Percentiles rank a stretch among this genome's conserved stretches.
These are phyloP conservation scores for Floccularia luteovirens DNA, from an alignment of 768 basidiomycete genomes.

Conservation along the genomic window DNA sequence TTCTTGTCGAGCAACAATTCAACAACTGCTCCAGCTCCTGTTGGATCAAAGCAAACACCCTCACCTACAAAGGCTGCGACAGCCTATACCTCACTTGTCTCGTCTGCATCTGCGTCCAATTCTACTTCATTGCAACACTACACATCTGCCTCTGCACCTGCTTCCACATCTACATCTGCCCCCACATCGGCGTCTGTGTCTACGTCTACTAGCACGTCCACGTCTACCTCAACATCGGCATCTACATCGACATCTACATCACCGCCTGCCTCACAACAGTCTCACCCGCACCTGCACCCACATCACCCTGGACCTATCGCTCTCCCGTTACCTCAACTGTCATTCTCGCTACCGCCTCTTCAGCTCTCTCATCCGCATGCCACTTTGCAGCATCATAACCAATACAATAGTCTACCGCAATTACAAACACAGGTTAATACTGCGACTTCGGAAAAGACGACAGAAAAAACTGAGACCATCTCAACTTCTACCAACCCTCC, in stretches of 20 bases:
- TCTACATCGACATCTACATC: conserved; percentile 10
- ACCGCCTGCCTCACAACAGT: conserved; percentile 9
- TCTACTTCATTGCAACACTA: too few species aligned
- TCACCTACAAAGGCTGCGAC: conserved; percentile 2
- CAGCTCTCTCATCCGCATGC: conserved; percentile 20
- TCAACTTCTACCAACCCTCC: too few species aligned
- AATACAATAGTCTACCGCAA: too few species aligned
- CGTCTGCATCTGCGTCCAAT: background rate
- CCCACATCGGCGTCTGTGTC: conserved; percentile 4
- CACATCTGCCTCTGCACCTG: conserved; percentile 4
- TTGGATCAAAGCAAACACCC: too few species aligned
- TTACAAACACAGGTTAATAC: too few species aligned
- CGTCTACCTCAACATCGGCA: conserved; percentile 8
- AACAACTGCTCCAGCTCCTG: too few species aligned
- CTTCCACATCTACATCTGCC: conserved; percentile 8
- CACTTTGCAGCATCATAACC: conserved; percentile 7
- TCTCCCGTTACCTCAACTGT: conserved; percentile 40
- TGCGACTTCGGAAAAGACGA: too few species aligned
- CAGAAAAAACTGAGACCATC: too few species aligned
- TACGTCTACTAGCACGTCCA: conserved; percentile 7
- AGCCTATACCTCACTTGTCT: conserved; percentile 6
- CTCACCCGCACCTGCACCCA: conserved; percentile 28
- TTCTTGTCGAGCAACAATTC: too few species aligned
- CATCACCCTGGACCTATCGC: conserved; percentile 68
- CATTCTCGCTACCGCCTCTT: conserved; percentile 20